phyloP scores from a whole-genome alignment of 257 asterid genomes.

The Ajuga chamaepitys region DNA sequence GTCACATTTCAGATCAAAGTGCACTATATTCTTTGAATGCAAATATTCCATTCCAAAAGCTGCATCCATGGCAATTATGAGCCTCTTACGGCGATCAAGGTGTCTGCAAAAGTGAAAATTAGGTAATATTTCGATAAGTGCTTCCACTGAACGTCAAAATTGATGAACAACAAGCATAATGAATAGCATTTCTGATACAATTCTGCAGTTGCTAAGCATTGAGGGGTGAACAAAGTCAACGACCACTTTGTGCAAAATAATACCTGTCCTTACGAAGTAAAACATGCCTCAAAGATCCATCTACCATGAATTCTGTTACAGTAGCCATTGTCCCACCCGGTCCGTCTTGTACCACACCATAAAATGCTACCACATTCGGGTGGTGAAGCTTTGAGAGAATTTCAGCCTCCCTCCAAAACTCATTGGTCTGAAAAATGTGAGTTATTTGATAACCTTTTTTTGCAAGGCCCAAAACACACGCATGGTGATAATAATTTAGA shows the following conservation, averaged over 20 bases:
- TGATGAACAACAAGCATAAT: neutral
- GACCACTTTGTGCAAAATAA: neutral
- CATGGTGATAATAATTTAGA: neutral
- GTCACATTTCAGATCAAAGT: slow-evolving; percentile 93
- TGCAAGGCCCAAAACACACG: slow-evolving; percentile 4
- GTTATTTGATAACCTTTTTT: slow-evolving; percentile 4
- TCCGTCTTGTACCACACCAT: slow-evolving; percentile 74
- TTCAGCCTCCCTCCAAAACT: slow-evolving; percentile 74
- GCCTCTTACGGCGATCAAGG: slow-evolving; percentile 77
- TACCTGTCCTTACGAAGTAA: slow-evolving; percentile 65
- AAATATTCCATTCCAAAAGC: slow-evolving; percentile 96
- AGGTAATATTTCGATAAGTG: neutral
- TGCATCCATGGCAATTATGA: slow-evolving; percentile 93
- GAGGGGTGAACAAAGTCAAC: neutral
- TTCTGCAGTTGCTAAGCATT: neutral
- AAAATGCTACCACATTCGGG: slow-evolving; percentile 75
- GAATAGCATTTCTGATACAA: neutral
- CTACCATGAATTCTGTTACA: slow-evolving; percentile 65
- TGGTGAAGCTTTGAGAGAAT: slow-evolving; percentile 75
- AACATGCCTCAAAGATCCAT: slow-evolving; percentile 67
- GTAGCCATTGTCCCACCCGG: slow-evolving; percentile 73
- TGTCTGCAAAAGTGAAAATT: slow-evolving; percentile 40
- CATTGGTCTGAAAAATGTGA: slow-evolving; percentile 39
- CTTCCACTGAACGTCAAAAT: neutral
- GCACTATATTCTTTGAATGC: slow-evolving; percentile 92